These are phyloP conservation scores for Trametes cinnabarina DNA, from an alignment of 768 basidiomycete species.

Conservation along the genomic window DNA sequence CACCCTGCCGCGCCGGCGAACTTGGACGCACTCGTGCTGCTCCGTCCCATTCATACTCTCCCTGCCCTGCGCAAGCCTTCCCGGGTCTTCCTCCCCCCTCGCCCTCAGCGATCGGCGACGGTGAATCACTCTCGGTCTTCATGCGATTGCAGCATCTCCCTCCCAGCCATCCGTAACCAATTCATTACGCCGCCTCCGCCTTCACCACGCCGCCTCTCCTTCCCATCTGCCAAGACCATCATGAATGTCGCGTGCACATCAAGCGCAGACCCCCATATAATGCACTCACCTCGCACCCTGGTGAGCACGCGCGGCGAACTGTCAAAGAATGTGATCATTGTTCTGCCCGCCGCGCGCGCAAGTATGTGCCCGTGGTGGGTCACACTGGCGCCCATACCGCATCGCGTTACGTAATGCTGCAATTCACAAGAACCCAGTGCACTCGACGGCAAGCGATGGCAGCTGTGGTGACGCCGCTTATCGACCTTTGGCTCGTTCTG, in stretches of 20 bases:
- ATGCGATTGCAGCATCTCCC: neutral
- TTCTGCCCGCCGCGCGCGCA: too few relatives aligned
- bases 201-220: neutral
- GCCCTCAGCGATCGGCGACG: slow-evolving; percentile 1
- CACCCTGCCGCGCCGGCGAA: neutral
- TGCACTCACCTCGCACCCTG: too few relatives aligned
- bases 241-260: neutral
- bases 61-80: neutral
- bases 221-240: neutral
- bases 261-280: too few relatives aligned
- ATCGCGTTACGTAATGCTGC: slow-evolving; percentile 1
- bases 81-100: neutral
- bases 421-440: neutral
- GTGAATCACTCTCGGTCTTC: neutral
- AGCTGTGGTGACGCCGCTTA: neutral
- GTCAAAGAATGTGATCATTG: too few relatives aligned
- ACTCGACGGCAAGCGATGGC: neutral
- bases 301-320: too few relatives aligned
- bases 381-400: slow-evolving; percentile 10
- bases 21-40: too few relatives aligned
- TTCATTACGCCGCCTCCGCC: neutral
- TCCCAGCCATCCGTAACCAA: neutral
- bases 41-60: too few relatives aligned
- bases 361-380: neutral
- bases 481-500: neutral